Conservation (phyloP, 2,329 filamentous ascomycete genomes). For the Colletotrichum sidae region DNA sequence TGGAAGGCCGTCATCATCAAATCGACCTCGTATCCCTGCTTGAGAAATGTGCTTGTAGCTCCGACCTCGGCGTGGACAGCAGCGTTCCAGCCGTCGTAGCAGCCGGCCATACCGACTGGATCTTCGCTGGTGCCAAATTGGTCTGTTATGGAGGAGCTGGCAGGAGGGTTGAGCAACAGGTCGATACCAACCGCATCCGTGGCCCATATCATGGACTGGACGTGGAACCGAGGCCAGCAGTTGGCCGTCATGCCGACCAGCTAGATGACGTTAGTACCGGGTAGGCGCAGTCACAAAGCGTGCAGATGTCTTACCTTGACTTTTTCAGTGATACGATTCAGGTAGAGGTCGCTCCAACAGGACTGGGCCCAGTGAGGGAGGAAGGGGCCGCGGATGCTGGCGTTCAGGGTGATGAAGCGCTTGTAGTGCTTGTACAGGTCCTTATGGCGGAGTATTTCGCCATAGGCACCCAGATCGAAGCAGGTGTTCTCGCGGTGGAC, state of each 20-base stretch:
- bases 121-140: constrained; percentile 42
- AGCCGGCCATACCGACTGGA: constrained; percentile 44
- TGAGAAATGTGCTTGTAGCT: constrained; percentile 43
- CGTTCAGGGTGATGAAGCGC: constrained; percentile 51
- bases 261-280: constrained; percentile 38
- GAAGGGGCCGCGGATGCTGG: constrained; percentile 51
- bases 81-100: constrained; percentile 43
- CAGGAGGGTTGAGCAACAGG: constrained; percentile 46
- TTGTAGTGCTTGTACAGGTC: constrained; percentile 49
- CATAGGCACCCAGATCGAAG: constrained; percentile 50
- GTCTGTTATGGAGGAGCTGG: constrained; percentile 37
- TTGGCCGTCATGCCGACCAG: constrained; percentile 52
- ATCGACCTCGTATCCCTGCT: constrained; percentile 48
- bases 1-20: constrained; percentile 48
- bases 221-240: constrained; percentile 48
- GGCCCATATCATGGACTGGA: constrained; percentile 53
- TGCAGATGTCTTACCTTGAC: constrained; percentile 43
- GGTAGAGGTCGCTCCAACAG: constrained; percentile 52
- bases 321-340: constrained; percentile 44
- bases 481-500: constrained; percentile 47
- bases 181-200: constrained; percentile 52
- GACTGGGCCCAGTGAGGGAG: constrained; percentile 47
- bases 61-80: constrained; percentile 48
- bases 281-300: neutral
- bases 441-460: constrained; percentile 47